Conservation (phyloP, 108 stramenopile genomes). For the Stephanodiscus minutulus region DNA sequence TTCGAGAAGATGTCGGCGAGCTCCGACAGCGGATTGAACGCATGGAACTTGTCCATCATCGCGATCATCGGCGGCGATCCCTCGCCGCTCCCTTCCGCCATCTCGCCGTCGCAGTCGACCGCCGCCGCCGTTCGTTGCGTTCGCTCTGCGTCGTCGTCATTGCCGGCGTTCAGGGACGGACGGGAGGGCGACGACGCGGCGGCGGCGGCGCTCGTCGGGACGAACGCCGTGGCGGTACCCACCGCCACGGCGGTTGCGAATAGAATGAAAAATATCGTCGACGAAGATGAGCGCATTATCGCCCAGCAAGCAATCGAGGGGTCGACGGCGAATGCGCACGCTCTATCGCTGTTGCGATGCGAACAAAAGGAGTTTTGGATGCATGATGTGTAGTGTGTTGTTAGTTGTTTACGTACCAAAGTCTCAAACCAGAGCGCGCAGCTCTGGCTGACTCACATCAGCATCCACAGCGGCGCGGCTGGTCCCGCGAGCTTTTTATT, state of each 20-base stretch:
- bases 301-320: not conserved
- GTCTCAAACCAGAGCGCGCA: too few species aligned
- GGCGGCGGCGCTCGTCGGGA: not conserved
- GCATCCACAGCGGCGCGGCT: too few species aligned
- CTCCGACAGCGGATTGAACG: conserved; percentile 39
- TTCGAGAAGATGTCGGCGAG: conserved; percentile 48
- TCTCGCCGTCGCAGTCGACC: conserved; percentile 17
- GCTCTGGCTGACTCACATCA: too few species aligned
- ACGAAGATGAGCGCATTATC: not conserved
- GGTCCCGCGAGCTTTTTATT: too few species aligned
- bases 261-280: not conserved
- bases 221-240: not conserved
- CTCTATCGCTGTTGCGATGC: too few species aligned
- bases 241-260: conserved; percentile 1
- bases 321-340: too few species aligned
- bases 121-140: conserved; percentile 1
- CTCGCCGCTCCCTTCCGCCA: not conserved
- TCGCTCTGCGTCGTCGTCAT: conserved; percentile 13
- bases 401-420: too few species aligned
- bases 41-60: conserved; percentile 18
- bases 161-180: not conserved
- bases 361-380: too few species aligned
- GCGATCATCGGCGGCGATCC: not conserved
- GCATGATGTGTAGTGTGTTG: too few species aligned
- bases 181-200: not conserved